Percentiles rank a stretch among this genome's conserved stretches.
Conservation (phyloP, 495 filamentous ascomycete genomes). For the Entonaema liquescens region DNA sequence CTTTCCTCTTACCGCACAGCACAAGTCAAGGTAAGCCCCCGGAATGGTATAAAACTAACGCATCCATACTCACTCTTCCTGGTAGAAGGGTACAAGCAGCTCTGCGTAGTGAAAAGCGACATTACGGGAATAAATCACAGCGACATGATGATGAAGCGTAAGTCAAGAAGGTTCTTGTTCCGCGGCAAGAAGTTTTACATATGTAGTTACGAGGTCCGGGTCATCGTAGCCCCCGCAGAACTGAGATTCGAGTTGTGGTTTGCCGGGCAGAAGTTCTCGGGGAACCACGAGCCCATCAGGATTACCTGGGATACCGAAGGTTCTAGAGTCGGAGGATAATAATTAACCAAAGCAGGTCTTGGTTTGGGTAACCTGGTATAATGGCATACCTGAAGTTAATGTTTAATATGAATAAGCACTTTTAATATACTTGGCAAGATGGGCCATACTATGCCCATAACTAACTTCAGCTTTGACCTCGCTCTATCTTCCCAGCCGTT, state of each 20-base stretch:
- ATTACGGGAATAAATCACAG: slow-evolving; percentile 46
- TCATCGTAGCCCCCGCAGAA: slow-evolving; percentile 64
- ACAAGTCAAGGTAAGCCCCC: slow-evolving; percentile 46
- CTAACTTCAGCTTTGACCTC: too few species aligned
- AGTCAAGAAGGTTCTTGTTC: slow-evolving; percentile 47
- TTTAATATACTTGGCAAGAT: neutral
- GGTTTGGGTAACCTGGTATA: neutral
- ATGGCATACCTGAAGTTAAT: neutral
- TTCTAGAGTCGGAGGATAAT: slow-evolving; percentile 20
- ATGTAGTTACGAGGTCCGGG: slow-evolving; percentile 60
- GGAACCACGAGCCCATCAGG: slow-evolving; percentile 59
- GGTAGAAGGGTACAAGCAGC: slow-evolving; percentile 52
- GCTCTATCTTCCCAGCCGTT: too few species aligned
- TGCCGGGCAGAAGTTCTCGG: slow-evolving; percentile 55
- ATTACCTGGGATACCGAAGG: slow-evolving; percentile 58
- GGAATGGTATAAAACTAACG: slow-evolving; percentile 37
- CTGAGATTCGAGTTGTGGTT: slow-evolving; percentile 65
- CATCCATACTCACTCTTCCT: slow-evolving; percentile 13
- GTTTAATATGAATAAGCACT: too few species aligned
- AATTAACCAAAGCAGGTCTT: neutral
- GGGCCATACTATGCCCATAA: neutral
- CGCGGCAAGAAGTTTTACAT: slow-evolving; percentile 56
- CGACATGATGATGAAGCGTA: slow-evolving; percentile 48
- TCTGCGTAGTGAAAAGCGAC: slow-evolving; percentile 51
- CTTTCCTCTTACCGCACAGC: slow-evolving; percentile 52